Conservation (phyloP, 2,329 filamentous ascomycete genomes). For the Hypomyces rosellus region DNA sequence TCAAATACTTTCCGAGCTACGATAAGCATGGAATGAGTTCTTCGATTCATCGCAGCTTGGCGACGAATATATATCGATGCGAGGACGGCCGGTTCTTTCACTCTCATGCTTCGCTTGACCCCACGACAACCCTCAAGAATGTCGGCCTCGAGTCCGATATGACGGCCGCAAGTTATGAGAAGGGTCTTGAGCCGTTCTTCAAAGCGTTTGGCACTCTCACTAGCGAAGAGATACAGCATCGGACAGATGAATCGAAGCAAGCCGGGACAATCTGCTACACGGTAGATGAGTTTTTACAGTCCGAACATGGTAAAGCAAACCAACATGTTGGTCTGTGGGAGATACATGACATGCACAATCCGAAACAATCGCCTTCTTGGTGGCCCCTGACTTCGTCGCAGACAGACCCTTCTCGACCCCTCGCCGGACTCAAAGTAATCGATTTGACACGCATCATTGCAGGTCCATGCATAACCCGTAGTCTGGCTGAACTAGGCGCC, state of each 20-base stretch:
- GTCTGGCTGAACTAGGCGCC: slow-evolving; percentile 42
- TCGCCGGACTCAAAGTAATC: slow-evolving; percentile 43
- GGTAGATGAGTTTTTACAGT: slow-evolving; percentile 21
- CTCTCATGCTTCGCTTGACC: slow-evolving; percentile 18
- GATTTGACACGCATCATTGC: slow-evolving; percentile 32
- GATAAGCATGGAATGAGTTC: slow-evolving; percentile 5
- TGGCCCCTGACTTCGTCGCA: slow-evolving; percentile 3
- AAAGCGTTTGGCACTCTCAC: slow-evolving; percentile 11
- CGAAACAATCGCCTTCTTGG: slow-evolving; percentile 11
- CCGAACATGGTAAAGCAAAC: slow-evolving; percentile 21
- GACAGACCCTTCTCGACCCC: slow-evolving; percentile 20
- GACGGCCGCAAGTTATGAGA: slow-evolving; percentile 11
- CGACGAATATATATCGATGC: slow-evolving; percentile 18
- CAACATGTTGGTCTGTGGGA: slow-evolving; percentile 6
- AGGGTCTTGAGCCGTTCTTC: slow-evolving; percentile 12
- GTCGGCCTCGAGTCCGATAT: slow-evolving; percentile 11
- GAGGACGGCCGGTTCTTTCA: slow-evolving; percentile 17
- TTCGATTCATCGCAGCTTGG: slow-evolving; percentile 17
- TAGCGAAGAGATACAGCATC: slow-evolving; percentile 12
- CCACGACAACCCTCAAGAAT: slow-evolving; percentile 13
- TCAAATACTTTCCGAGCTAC: slow-evolving; percentile 2
- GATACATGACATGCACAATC: not conserved
- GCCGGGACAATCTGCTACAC: slow-evolving; percentile 21
- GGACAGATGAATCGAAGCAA: slow-evolving; percentile 17
- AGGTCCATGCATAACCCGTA: not conserved